These are phyloP conservation scores for Colletotrichum sp. DNA, from an alignment of 2,329 filamentous ascomycete genomes.

Conservation along the genomic window DNA sequence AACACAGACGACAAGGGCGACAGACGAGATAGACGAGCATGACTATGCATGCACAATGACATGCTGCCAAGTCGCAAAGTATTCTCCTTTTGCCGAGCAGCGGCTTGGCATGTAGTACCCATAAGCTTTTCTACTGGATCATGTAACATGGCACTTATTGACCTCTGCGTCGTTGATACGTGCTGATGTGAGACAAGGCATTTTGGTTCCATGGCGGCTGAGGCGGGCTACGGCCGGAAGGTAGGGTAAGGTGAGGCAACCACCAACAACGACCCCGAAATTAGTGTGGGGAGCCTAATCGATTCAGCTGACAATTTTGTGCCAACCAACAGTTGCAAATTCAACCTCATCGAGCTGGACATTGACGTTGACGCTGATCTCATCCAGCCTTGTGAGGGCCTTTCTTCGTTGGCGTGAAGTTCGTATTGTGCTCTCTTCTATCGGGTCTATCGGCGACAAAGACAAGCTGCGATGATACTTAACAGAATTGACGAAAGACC, in stretches of 20 bases:
- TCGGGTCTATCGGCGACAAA: no score
- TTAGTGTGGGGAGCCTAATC: background rate
- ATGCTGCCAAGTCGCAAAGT: background rate
- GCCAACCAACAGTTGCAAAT: background rate
- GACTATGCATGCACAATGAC: background rate
- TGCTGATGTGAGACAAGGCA: background rate
- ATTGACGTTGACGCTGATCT: no score
- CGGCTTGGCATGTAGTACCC: background rate
- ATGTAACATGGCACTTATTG: background rate
- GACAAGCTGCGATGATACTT: background rate
- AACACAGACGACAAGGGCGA: no score
- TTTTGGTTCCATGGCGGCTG: background rate
- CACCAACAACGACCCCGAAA: background rate
- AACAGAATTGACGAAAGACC: fast-evolving
- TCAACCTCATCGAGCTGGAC: background rate
- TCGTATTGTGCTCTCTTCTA: fast-evolving
- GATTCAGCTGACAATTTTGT: background rate
- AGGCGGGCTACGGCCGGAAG: background rate
- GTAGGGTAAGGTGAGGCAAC: background rate
- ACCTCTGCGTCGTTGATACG: background rate
- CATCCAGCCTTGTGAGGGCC: fast-evolving
- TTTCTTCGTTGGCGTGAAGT: no score
- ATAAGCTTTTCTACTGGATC: fast-evolving
- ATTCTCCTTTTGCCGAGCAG: background rate
- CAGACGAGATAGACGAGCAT: no score